These are phyloP conservation scores for Dendrobium chrysotoxum DNA, from an alignment of 106 monocot genomes.

Conservation along the genomic window DNA sequence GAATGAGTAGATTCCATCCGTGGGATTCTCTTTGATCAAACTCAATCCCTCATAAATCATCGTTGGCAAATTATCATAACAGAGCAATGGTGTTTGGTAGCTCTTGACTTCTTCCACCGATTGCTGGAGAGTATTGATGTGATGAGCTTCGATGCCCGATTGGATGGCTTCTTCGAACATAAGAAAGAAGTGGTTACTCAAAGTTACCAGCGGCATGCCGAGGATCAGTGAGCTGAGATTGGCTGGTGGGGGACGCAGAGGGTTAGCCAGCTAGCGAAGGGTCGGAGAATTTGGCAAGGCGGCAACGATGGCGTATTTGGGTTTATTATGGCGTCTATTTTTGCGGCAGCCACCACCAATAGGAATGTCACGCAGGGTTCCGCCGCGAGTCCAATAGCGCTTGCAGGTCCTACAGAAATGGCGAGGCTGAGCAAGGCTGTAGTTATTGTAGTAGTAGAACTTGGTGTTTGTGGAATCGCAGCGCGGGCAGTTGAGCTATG, in stretches of 20 bases:
- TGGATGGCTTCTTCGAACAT: too few species aligned
- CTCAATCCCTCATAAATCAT: too few species aligned
- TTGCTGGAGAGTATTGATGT: too few species aligned
- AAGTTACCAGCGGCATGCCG: background rate
- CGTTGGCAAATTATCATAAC: too few species aligned
- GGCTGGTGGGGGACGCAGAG: background rate
- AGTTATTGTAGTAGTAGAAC: constrained; percentile 51
- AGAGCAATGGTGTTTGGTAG: too few species aligned
- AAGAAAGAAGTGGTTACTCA: background rate
- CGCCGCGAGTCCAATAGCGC: constrained; percentile 50
- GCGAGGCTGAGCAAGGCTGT: constrained; percentile 34
- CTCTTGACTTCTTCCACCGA: too few species aligned
- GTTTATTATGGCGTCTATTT: background rate
- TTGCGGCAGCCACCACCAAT: constrained; percentile 21
- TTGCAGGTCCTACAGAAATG: constrained; percentile 39
- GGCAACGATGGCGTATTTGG: background rate
- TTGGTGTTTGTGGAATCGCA: constrained; percentile 43
- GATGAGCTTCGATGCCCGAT: too few species aligned
- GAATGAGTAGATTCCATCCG: too few species aligned
- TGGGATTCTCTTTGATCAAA: too few species aligned
- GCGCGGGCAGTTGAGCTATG: background rate
- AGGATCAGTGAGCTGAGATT: background rate
- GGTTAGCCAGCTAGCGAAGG: background rate
- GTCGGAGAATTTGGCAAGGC: too few species aligned
- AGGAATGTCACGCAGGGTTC: constrained; percentile 44